A percentile compares a stretch with the other conserved stretches of the same genome.
Evolutionary conservation across 2,329 filamentous ascomycete genomes (phyloP).

Genomic region (Aspergillus thermomutatus): DNA sequence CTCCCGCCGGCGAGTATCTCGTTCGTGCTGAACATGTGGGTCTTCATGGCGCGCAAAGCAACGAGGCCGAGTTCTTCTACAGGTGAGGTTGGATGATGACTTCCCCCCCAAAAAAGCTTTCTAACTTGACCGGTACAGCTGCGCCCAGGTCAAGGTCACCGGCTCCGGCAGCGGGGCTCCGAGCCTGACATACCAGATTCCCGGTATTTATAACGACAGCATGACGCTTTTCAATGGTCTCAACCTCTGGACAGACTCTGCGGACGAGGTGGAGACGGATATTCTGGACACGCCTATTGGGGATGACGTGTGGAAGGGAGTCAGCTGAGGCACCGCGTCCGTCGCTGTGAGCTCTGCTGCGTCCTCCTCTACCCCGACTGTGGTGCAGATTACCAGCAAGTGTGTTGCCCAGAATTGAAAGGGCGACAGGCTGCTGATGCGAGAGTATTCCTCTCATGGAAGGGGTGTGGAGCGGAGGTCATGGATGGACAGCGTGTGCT

Average conservation of each 20-base stretch:
- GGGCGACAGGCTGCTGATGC: no score
- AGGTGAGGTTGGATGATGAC: conserved; percentile 24
- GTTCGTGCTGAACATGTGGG: conserved; percentile 50
- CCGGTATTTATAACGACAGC: conserved; percentile 15
- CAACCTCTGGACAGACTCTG: conserved; percentile 14
- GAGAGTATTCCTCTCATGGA: no score
- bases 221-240: conserved; percentile 17
- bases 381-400: no score
- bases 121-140: conserved; percentile 3
- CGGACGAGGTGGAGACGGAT: conserved; percentile 5
- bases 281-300: conserved; percentile 12
- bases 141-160: conserved; percentile 43
- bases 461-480: no score
- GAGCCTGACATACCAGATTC: conserved; percentile 10
- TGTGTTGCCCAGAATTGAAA: no score
- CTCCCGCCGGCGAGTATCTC: conserved; percentile 49
- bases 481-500: no score
- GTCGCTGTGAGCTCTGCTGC: no score
- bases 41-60: conserved; percentile 42
- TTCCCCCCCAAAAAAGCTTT: not conserved
- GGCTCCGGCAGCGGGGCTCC: conserved; percentile 37
- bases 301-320: conserved; percentile 9
- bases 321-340: no score
- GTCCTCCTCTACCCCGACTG: no score
- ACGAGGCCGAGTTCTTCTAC: conserved; percentile 48